Conservation (phyloP, 2,329 filamentous ascomycete species). For the Aspergillus melleus region DNA sequence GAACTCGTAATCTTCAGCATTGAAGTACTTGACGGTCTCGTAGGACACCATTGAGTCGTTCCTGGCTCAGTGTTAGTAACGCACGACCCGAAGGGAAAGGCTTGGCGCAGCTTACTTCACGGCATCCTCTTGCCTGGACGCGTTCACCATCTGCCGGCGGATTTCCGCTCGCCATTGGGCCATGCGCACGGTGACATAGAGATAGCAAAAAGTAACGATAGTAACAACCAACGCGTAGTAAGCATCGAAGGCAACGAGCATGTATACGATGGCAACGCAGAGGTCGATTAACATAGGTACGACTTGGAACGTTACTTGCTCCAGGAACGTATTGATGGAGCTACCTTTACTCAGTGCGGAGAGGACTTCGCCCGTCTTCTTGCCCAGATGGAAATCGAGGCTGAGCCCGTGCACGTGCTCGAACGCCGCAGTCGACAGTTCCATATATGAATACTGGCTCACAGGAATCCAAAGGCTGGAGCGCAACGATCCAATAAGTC, state of each 20-base stretch:
- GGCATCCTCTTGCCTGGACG: slow-evolving; percentile 90
- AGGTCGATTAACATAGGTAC: slow-evolving; percentile 93
- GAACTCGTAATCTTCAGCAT: slow-evolving; percentile 78
- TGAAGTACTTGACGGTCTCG: slow-evolving; percentile 91
- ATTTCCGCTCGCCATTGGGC: slow-evolving; percentile 90
- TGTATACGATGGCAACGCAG: slow-evolving; percentile 78
- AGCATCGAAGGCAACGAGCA: slow-evolving; percentile 75
- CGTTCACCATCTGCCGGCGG: slow-evolving; percentile 90
- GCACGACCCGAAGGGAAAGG: neutral
- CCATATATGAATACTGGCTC: slow-evolving; percentile 93
- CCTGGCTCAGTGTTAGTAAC: slow-evolving; percentile 33
- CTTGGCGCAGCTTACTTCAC: slow-evolving; percentile 65
- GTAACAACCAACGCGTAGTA: slow-evolving; percentile 88
- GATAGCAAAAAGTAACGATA: slow-evolving; percentile 91
- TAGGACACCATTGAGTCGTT: slow-evolving; percentile 99
- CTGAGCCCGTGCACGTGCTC: slow-evolving; percentile 96
- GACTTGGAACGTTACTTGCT: slow-evolving; percentile 94
- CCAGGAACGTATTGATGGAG: slow-evolving; percentile 93
- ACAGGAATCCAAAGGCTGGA: slow-evolving; percentile 94
- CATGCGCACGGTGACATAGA: slow-evolving; percentile 95
- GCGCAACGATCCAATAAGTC: slow-evolving; percentile 77
- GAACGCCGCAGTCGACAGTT: slow-evolving; percentile 90
- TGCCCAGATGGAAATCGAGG: slow-evolving; percentile 93
- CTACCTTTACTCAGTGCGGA: slow-evolving; percentile 95
- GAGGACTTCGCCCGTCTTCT: slow-evolving; percentile 93